phyloP scores from a whole-genome alignment of 345 rosid genomes.

The Syzygium aqueum region DNA sequence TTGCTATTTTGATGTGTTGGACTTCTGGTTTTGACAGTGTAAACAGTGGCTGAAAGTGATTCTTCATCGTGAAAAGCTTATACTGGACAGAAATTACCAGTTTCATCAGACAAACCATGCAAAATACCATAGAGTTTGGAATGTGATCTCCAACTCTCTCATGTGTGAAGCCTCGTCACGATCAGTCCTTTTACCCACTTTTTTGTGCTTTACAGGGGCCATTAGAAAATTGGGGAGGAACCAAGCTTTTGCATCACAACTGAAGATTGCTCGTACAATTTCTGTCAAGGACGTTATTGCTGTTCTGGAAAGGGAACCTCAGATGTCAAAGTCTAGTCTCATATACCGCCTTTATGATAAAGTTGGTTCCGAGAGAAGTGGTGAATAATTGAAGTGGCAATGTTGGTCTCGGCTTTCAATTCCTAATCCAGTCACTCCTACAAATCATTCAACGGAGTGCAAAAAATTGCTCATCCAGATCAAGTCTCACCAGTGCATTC shows the following conservation, averaged over 20 bases:
- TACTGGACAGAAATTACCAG: not conserved
- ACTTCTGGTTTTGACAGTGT: not conserved
- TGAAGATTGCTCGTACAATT: conserved; percentile 47
- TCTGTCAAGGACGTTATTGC: conserved; percentile 73
- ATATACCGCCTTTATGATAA: conserved; percentile 64
- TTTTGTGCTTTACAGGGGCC: conserved; percentile 25
- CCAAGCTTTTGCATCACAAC: conserved; percentile 31
- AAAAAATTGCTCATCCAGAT: not conserved
- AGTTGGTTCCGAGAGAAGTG: conserved; percentile 17
- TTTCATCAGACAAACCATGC: not conserved
- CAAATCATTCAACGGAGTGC: not conserved
- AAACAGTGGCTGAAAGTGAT: not conserved
- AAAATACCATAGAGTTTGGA: not conserved
- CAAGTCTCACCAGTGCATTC: not conserved
- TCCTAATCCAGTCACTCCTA: not conserved
- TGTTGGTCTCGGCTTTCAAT: not conserved
- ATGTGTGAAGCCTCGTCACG: not conserved
- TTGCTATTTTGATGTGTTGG: not conserved
- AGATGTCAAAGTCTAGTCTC: conserved; percentile 78
- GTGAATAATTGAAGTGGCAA: conserved; percentile 16
- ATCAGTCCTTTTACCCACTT: not conserved
- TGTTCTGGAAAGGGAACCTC: conserved; percentile 91
- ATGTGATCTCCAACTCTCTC: not conserved
- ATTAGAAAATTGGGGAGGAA: conserved; percentile 52
- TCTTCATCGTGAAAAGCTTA: not conserved